Evolutionary conservation across 1,284 basidiomycete genomes (phyloP), one percentile per base, ranked within the genome.

Genomic region (Inonotus obliquus): DNA sequence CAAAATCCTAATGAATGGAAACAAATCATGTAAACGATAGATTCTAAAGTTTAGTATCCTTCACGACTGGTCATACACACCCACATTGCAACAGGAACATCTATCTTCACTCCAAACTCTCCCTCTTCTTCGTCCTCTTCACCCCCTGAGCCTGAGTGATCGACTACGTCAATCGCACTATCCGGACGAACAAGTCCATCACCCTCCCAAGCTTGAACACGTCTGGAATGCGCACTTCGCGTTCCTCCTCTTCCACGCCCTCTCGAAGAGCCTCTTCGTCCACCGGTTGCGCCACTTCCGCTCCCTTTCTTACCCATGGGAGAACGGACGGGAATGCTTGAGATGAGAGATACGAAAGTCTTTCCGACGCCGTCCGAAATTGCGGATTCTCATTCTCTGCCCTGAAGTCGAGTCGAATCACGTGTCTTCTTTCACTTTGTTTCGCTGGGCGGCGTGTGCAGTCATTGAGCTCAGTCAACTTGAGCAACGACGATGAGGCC

Each of bases 31-130:
- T 19, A 23, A 25, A 54, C 10, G n/a, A 37, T 19, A n/a, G 57
- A 38, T 21, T 57, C n/a, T 48, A 2, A 51, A 21, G 39, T 44
- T 13, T 17, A 44, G 13, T 29, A 57, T 44, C 41, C 32, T 32
- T 41, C 19, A 10, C 49, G 25, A 14, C 45, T 45, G 53, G 17
- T 56, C 32, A 48, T 57, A 80, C 89, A 73, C 62, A 87, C 90
- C 92, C 92, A 95, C 92, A 95, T 95, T 29, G 91, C 92, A 13
- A 94, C 86, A 4, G 88, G 87, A 2, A 91, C 82, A 10, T 77
- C 79, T 27, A 90, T 87, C 41, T 68, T 68, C 4, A 73, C 68
- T 4, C 68, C 68, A 9, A 63, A 66, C n/a, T 69, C 68, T 72
- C 77, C 9, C 38, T 75, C 74, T 44, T 79, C 77, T 3, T 69